Percentiles rank a stretch among this genome's conserved stretches.
phyloP scores from a whole-genome alignment of 768 basidiomycete species.

The Rhizopogon vesiculosus region DNA sequence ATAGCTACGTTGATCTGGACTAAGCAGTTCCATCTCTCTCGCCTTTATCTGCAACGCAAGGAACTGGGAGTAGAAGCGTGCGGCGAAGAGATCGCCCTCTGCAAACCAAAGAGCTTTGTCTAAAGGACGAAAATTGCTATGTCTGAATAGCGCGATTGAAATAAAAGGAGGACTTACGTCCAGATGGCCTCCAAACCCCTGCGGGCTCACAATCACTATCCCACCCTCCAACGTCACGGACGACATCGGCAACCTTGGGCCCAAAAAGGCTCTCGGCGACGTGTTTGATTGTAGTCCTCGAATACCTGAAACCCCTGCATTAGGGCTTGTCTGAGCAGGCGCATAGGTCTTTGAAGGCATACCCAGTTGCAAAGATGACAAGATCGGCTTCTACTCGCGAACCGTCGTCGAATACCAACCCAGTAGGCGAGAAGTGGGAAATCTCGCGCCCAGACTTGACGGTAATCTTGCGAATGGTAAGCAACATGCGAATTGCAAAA shows the following conservation, averaged over 20 bases:
- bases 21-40: background rate
- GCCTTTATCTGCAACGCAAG: background rate
- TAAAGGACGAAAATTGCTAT: background rate
- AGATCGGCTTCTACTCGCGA: constrained; percentile 1
- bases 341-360: background rate
- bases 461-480: background rate
- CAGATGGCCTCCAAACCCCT: constrained; percentile 8
- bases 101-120: constrained; percentile 4
- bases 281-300: constrained; percentile 1
- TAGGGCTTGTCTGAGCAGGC: background rate
- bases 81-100: constrained; percentile 2
- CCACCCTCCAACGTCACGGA: constrained; percentile 8
- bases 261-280: constrained; percentile 1
- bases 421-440: background rate
- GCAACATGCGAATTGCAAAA: background rate
- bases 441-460: constrained; percentile 4
- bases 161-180: background rate
- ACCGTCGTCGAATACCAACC: constrained; percentile 1
- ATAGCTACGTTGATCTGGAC: background rate
- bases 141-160: background rate
- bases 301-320: background rate
- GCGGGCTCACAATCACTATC: constrained; percentile 6
- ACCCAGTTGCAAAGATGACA: constrained; percentile 3
- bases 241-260: background rate
- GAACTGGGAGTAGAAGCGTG: background rate